Evolutionary conservation across 306 rosid species (phyloP), one percentile per base, ranked within the genome.

Genomic region (Malus fusca): DNA sequence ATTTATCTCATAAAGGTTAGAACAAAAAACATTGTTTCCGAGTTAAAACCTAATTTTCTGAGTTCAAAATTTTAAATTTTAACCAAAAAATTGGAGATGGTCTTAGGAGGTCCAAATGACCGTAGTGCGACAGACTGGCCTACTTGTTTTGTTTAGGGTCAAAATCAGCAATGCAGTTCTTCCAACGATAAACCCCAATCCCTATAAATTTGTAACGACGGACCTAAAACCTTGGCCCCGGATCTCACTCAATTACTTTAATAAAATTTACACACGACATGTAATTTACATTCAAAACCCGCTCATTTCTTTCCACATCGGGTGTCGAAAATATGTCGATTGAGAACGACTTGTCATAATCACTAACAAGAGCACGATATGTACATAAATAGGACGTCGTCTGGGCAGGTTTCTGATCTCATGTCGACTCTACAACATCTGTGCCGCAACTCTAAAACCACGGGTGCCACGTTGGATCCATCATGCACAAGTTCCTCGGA

Each of bases 391-490:
- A n/a, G 35, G 6, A 19, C 22, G 11, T 18, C n/a, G 13, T 15
- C 9, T 4, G 22, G 56, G 23, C 28, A 22, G 6, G 52, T 14
- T 14, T n/a, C 4, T 17, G 56, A 46, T 37, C 6, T 0, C 19
- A 17, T 28, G 23, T 33, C 15, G 66, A 22, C 31, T 35, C 66
- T 30, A 43, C 17, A 48, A 12, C 1, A 51, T 62, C 75, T 78
- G 48, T 11, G 59, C 28, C 10, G 35, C 63, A 12, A 2, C 18
- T 3, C 77, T 80, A 93, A 85, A 96, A 96, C 99, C 99, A 96
- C 64, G 99, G 98, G 80, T 96, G 99, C 99, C 99, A 96, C 11
- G 99, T 96, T 5, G 99, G 97, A 86, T 96, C 99, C 99, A 96
- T 96, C 97, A 90, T 92, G 90, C 99, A 96, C 86, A 96, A 82